Evolutionary conservation across 202 grass and related monocot genomes (phyloP).

Genomic region (Zoysia matrella): DNA sequence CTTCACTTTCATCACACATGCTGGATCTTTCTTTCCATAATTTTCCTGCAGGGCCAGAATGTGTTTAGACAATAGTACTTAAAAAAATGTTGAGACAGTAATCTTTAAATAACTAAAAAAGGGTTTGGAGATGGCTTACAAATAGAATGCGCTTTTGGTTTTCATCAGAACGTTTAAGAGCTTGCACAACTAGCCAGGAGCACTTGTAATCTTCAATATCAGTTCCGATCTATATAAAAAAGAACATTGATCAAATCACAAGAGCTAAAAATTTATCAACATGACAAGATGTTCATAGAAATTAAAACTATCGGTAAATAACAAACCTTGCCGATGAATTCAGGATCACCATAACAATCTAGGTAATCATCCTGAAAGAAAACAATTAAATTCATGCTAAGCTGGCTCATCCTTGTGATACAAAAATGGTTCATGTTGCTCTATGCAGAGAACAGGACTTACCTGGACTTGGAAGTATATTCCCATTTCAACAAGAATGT

Average conservation of each 20-base stretch:
- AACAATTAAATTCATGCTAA: conserved; percentile 30
- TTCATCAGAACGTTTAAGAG: conserved; percentile 68
- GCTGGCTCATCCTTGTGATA: conserved; percentile 21
- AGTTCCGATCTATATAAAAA: conserved; percentile 78
- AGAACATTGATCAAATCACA: conserved; percentile 28
- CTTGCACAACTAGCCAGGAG: conserved; percentile 98
- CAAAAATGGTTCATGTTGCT: conserved; percentile 5
- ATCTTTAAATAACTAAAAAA: conserved; percentile 17
- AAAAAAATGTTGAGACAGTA: not conserved
- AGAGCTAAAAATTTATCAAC: not conserved
- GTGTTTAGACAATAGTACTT: not conserved
- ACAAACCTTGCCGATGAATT: conserved; percentile 93
- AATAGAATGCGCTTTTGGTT: conserved; percentile 69
- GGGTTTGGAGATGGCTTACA: conserved; percentile 50
- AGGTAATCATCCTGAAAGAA: conserved; percentile 86
- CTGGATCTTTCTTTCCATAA: conserved; percentile 91
- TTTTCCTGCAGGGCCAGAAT: conserved; percentile 67
- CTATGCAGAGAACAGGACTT: conserved; percentile 8
- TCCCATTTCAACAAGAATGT: conserved; percentile 97
- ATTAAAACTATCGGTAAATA: not conserved
- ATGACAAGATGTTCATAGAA: conserved; percentile 9
- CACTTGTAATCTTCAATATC: conserved; percentile 99
- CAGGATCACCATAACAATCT: conserved; percentile 91
- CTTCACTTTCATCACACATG: conserved; percentile 89
- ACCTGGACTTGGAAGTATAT: conserved; percentile 98